Conservation (phyloP, 139 green algal species). For the Nannochloris sp. region DNA sequence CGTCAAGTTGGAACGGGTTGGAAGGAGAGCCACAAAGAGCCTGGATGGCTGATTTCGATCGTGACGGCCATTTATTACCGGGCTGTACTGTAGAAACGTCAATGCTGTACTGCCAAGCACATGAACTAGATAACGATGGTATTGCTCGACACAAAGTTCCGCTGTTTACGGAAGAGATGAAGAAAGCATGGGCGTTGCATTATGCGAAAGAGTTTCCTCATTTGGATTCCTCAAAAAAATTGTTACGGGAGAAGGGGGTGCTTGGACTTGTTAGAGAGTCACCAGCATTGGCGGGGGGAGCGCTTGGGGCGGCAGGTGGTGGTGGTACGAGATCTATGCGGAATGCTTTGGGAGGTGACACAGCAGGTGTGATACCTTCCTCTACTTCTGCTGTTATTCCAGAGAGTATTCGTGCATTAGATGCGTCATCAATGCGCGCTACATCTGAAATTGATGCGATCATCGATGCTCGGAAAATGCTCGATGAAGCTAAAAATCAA, state of each 20-base stretch:
- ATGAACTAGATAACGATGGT: neutral
- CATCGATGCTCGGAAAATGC: too few species aligned
- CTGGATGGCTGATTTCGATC: slow-evolving; percentile 8
- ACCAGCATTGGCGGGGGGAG: neutral
- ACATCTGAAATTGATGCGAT: too few species aligned
- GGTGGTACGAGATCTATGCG: too few species aligned
- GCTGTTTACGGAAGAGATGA: neutral
- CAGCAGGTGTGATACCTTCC: too few species aligned
- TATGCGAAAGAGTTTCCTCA: slow-evolving; percentile 7
- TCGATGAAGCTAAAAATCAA: neutral
- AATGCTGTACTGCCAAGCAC: slow-evolving; percentile 20
- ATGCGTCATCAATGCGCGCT: too few species aligned
- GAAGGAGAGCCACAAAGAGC: neutral
- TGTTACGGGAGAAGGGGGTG: neutral
- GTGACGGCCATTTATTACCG: neutral
- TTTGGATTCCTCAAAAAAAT: slow-evolving; percentile 9
- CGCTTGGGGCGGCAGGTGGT: too few species aligned
- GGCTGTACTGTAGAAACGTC: slow-evolving; percentile 8
- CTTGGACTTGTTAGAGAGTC: neutral
- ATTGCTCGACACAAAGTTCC: neutral
- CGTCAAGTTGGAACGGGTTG: too few species aligned
- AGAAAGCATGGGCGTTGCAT: neutral
- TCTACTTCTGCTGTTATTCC: too few species aligned
- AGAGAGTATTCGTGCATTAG: too few species aligned
- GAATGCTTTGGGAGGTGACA: too few species aligned